These are phyloP conservation scores for Zymoseptoria ardabiliae DNA, from an alignment of 2,329 filamentous ascomycete species.

Conservation along the genomic window DNA sequence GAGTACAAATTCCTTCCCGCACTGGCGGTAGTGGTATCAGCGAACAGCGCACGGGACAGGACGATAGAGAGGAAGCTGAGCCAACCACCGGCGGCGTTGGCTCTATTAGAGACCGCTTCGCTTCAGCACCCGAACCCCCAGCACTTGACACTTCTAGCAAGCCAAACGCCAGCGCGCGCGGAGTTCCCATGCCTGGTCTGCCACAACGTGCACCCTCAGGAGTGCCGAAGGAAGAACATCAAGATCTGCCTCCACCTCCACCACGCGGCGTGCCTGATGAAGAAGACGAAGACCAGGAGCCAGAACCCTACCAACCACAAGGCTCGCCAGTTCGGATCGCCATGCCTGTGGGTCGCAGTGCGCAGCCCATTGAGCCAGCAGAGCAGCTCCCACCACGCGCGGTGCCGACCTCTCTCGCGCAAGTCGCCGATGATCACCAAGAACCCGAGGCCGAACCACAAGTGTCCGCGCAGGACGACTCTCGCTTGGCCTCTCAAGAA, in stretches of 20 bases:
- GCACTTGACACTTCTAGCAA: slow-evolving; percentile 62
- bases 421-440: slow-evolving; percentile 56
- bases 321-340: slow-evolving; percentile 77
- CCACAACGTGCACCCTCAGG: slow-evolving; percentile 51
- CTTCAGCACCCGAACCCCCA: slow-evolving; percentile 53
- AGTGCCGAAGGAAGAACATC: slow-evolving; percentile 49
- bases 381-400: slow-evolving; percentile 44
- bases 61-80: slow-evolving; percentile 43
- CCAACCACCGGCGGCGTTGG: slow-evolving; percentile 58
- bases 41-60: slow-evolving; percentile 58
- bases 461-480: slow-evolving; percentile 46
- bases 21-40: slow-evolving; percentile 56
- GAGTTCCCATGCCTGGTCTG: slow-evolving; percentile 72
- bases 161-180: slow-evolving; percentile 54
- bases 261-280: slow-evolving; percentile 32
- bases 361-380: slow-evolving; percentile 46
- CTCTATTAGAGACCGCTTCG: slow-evolving; percentile 75
- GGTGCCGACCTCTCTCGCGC: slow-evolving; percentile 58
- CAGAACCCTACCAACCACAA: slow-evolving; percentile 40
- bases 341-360: slow-evolving; percentile 68
- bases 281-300: slow-evolving; percentile 24
- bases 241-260: slow-evolving; percentile 38
- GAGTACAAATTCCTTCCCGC: slow-evolving; percentile 65
- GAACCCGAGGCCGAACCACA: slow-evolving; percentile 59
- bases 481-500: slow-evolving; percentile 47